Evolutionary conservation across 108 stramenopile genomes (phyloP), one percentile per base, ranked within the genome.

Genomic region (Licmophora abbreviata): DNA sequence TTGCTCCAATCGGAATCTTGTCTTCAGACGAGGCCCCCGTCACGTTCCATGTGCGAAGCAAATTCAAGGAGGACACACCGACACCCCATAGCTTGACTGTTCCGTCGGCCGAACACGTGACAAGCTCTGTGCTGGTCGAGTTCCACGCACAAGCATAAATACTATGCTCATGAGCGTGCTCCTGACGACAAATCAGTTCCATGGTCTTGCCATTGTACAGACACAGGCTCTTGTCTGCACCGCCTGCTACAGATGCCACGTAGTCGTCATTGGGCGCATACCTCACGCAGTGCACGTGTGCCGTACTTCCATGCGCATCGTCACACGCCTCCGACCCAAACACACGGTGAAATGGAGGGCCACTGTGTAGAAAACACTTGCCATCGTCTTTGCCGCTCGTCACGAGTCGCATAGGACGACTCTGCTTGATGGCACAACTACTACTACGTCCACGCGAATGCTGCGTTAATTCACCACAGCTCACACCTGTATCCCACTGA

Each of bases 91-190:
- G 61, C 46, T 88, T 83, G 48, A 73, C 81, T 25, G 86, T 94
- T 25, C 95, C 95, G 71, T 98, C 95, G 9, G 95, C 94, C 0
- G 84, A 81, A 27, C 91, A 76, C 0, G 97, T 98, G 17, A 92
- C 61, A 2, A 98, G 29, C 41, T 66, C 53, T 5, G 70, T 65
- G n/a, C 83, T 79, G 50, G 76, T 78, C 11, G 74, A 51, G 56
- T 63, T 69, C 81, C 90, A 95, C 3, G 85, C 74, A 56, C 91
- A 84, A 11, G 78, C 66, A 66, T 91, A 98, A 48, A 98, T 90
- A 46, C 81, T 81, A 27, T 83, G 89, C 15, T 56, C 42, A 58
- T 91, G 92, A 20, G 78, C 68, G 29, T 63, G 56, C 24, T 77
- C 72, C 54, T 77, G 26, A 41, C 69, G 70, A 37, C 55, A 31